Conservation (phyloP, 257 asterid genomes). For the Penstemon newberryi region DNA sequence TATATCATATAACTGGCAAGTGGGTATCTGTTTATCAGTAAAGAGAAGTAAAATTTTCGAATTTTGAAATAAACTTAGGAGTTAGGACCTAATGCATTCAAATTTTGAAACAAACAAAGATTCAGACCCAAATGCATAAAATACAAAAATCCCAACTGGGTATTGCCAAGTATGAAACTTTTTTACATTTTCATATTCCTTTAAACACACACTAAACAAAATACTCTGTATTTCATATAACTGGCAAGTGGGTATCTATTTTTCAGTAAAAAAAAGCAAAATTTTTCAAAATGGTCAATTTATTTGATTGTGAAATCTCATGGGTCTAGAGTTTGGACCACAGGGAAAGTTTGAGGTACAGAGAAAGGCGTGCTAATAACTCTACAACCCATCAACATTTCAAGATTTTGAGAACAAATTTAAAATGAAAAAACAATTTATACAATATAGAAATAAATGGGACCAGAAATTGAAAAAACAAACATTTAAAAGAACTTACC, state of each 20-base stretch:
- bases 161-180: neutral
- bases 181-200: neutral
- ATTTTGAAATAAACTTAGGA: no score
- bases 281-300: constrained; percentile 30
- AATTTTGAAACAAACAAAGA: neutral
- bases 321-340: constrained; percentile 38
- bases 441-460: constrained; percentile 28
- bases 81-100: no score
- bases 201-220: constrained; percentile 18
- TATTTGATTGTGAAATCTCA: constrained; percentile 26
- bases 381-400: constrained; percentile 27
- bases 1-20: no score
- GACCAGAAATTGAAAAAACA: constrained; percentile 31
- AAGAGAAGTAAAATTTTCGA: no score
- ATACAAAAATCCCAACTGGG: no score
- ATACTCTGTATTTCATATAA: neutral
- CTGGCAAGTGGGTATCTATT: constrained; percentile 1
- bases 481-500: constrained; percentile 33
- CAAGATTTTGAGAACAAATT: neutral
- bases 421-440: neutral
- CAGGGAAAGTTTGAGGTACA: constrained; percentile 23
- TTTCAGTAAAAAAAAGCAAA: neutral
- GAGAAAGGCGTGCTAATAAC: constrained; percentile 30
- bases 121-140: neutral
- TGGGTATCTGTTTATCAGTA: no score